Conservation (phyloP, 2,329 filamentous ascomycete species). For the Calonectria pteridis region DNA sequence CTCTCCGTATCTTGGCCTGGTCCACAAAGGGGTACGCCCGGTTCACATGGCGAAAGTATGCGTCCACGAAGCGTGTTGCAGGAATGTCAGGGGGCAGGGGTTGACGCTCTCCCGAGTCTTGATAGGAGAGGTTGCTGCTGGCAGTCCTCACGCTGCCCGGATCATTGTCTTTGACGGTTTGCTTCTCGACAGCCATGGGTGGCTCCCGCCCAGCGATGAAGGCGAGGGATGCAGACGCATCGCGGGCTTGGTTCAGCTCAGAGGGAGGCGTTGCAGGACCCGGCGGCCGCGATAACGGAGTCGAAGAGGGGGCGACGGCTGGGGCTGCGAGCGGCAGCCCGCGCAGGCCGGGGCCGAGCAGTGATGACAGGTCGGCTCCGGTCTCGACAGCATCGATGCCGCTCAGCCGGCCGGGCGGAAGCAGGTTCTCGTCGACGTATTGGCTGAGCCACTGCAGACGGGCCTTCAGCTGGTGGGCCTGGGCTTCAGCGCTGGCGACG, state of each 20-base stretch:
- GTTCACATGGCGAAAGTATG: slow-evolving; percentile 60
- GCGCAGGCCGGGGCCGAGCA: slow-evolving; percentile 23
- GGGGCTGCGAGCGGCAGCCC: slow-evolving; percentile 4
- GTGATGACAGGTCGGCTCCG: slow-evolving; percentile 45
- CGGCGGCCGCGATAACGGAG: slow-evolving; percentile 27
- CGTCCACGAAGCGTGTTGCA: slow-evolving; percentile 54
- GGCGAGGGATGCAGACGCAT: slow-evolving; percentile 15
- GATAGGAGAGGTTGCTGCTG: slow-evolving; percentile 40
- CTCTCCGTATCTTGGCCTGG: slow-evolving; percentile 48
- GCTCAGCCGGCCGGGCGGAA: slow-evolving; percentile 30
- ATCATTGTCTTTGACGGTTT: slow-evolving; percentile 33
- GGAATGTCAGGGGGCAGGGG: slow-evolving; percentile 40
- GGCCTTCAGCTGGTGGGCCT: slow-evolving; percentile 53
- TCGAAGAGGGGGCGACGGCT: slow-evolving; percentile 22
- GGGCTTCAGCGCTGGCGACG: slow-evolving; percentile 48
- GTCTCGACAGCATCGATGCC: slow-evolving; percentile 54
- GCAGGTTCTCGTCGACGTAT: slow-evolving; percentile 51
- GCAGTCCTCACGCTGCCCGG: slow-evolving; percentile 36
- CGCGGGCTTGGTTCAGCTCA: slow-evolving; percentile 20
- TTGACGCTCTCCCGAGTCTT: slow-evolving; percentile 36
- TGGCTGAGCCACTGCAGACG: slow-evolving; percentile 56
- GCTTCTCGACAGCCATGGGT: slow-evolving; percentile 18
- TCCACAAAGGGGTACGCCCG: slow-evolving; percentile 60
- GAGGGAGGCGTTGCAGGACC: slow-evolving; percentile 33
- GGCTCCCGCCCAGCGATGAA: slow-evolving; percentile 26